A percentile compares a stretch with the other conserved stretches of the same genome.
phyloP scores from a whole-genome alignment of 2,329 filamentous ascomycete genomes.

The Purpureocillium takamizusanense region DNA sequence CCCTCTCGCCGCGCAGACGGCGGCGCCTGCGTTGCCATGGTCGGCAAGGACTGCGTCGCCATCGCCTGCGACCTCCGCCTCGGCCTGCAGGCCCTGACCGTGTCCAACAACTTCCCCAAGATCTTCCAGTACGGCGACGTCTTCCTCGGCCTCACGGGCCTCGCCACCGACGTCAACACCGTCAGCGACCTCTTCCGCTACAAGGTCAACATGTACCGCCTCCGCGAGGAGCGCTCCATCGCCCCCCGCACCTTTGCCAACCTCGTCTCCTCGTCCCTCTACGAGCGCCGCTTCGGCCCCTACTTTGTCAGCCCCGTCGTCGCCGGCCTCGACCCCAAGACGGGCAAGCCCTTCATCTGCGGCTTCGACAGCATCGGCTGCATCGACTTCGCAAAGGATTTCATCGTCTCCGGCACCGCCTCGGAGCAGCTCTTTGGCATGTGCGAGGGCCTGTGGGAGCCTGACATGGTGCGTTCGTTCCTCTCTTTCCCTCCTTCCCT shows the following conservation, averaged over 20 bases:
- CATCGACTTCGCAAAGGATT: constrained; percentile 99
- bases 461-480: constrained; percentile 66
- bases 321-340: constrained; percentile 90
- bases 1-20: constrained; percentile 44
- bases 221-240: constrained; percentile 96
- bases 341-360: constrained; percentile 92
- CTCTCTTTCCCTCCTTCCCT: neutral
- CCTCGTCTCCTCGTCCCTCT: constrained; percentile 81
- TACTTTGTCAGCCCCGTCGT: constrained; percentile 95
- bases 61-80: constrained; percentile 98
- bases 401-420: constrained; percentile 94
- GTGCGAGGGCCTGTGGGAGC: constrained; percentile 96
- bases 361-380: constrained; percentile 98
- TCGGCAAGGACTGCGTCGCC: constrained; percentile 98
- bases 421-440: constrained; percentile 98
- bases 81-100: constrained; percentile 89
- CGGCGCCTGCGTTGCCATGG: constrained; percentile 96
- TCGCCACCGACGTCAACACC: constrained; percentile 91
- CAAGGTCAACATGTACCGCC: constrained; percentile 99
- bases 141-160: constrained; percentile 90
- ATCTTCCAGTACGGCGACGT: constrained; percentile 96
- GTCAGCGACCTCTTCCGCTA: constrained; percentile 97
- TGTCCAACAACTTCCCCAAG: constrained; percentile 99
- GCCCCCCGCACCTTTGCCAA: constrained; percentile 93
- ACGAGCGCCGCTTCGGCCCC: constrained; percentile 92